Evolutionary conservation across 805 yeast species (phyloP), one percentile per base, ranked within the genome.

Genomic region (Helenozyma baotianmanensis): DNA sequence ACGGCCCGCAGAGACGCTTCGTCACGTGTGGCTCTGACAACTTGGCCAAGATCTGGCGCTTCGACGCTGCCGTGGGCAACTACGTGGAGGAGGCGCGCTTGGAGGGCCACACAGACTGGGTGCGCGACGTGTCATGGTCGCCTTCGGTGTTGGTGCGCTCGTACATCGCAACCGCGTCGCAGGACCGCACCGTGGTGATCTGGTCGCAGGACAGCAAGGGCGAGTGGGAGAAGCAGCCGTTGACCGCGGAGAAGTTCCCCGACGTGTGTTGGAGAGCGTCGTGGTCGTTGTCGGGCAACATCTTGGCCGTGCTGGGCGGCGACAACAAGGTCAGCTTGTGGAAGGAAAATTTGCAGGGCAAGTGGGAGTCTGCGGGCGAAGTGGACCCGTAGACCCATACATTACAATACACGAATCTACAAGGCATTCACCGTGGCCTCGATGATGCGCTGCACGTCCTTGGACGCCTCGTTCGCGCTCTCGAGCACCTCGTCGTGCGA

Each of bases 221-320:
- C 3, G 70, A 71, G 43, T 92, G 98, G 99, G 80, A 81, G 56
- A 83, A 83, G 56, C 81, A 79, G 52, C 64, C 75, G 24, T 71
- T 92, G 53, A 78, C 80, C 30, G 71, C 74, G 13, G 95, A 86
- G 24, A 81, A 78, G 56, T 92, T 92, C 73, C 92, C 96, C 11
- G 98, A 92, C 57, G 97, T 89, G 17, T 85, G 94, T 48, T 92
- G 98, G 98, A 80, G 97, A 59, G 95, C 95, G 30, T 81, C 94
- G 47, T 92, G 98, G 98, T 87, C 97, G 9, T 70, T 89, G 47
- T 82, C 95, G 29, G 99, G 99, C 33, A 92, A 92, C 58, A 80
- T 92, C 19, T 74, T 92, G 49, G 99, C 99, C 4, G 83, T 92
- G 26, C 79, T 92, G 30, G 96, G 97, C 29, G 97, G 97, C 35